A percentile compares a stretch with the other conserved stretches of the same genome.
These are phyloP conservation scores for Xylogone sp. DNA, from an alignment of 2,329 filamentous ascomycete species.

Conservation along the genomic window DNA sequence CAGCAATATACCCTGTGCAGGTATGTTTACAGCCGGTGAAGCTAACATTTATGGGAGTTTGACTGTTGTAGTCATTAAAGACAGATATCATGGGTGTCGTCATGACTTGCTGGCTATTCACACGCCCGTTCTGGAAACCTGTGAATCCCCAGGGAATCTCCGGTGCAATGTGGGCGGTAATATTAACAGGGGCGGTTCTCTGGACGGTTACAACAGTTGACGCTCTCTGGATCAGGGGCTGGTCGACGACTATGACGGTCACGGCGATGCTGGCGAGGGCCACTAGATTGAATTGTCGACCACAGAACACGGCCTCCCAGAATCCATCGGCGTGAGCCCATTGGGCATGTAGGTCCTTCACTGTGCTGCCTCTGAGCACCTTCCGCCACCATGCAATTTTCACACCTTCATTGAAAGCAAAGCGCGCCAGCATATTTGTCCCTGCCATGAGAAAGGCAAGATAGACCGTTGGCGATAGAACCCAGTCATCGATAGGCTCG, in stretches of 20 bases:
- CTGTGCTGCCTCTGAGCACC: conserved; percentile 5
- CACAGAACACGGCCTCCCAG: conserved; percentile 7
- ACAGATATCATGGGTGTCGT: conserved; percentile 4
- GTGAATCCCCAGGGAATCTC: conserved; percentile 12
- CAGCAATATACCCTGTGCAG: conserved; percentile 6
- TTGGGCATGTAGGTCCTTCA: conserved; percentile 5
- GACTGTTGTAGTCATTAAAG: conserved; percentile 1
- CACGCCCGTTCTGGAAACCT: conserved; percentile 3
- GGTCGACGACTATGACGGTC: conserved; percentile 10
- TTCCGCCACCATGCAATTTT: conserved; percentile 12
- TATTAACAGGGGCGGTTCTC: background rate
- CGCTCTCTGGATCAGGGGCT: conserved; percentile 14
- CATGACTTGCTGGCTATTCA: conserved; percentile 2
- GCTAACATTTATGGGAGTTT: conserved; percentile 4
- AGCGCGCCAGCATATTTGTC: conserved; percentile 7
- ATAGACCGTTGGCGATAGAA: conserved; percentile 9
- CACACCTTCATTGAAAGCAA: conserved; percentile 8
- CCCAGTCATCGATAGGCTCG: conserved; percentile 3
- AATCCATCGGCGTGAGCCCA: conserved; percentile 10
- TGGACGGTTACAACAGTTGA: conserved; percentile 6
- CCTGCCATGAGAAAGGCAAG: conserved; percentile 9
- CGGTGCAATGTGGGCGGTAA: conserved; percentile 6
- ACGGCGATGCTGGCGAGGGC: conserved; percentile 8
- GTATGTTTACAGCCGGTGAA: conserved; percentile 7
- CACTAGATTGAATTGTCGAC: conserved; percentile 9